Evolutionary conservation across 345 rosid species (phyloP).

Genomic region (Camelina hispida): DNA sequence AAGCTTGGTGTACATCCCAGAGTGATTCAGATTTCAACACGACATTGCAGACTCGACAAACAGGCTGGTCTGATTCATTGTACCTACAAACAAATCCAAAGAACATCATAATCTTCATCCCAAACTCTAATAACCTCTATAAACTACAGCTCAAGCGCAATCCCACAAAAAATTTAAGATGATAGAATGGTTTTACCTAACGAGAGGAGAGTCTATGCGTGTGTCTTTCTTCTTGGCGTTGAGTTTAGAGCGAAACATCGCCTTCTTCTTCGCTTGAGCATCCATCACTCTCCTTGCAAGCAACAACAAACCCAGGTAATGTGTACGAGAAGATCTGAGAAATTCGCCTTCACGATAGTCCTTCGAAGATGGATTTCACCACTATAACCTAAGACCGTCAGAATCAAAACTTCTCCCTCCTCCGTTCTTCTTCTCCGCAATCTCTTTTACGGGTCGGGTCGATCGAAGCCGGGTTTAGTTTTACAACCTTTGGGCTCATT

Average conservation of each 20-base stretch:
- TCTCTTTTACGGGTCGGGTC: constrained; percentile 25
- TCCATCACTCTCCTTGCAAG: constrained; percentile 55
- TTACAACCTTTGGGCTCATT: neutral
- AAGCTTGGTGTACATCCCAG: constrained; percentile 98
- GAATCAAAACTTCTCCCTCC: neutral
- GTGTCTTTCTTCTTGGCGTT: constrained; percentile 82
- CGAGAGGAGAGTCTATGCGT: constrained; percentile 89
- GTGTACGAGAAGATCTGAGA: neutral
- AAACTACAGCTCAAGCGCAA: neutral
- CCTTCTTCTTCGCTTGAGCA: constrained; percentile 78
- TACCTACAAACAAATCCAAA: constrained; percentile 55
- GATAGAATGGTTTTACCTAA: constrained; percentile 53
- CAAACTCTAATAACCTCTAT: neutral
- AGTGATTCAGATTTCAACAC: constrained; percentile 80
- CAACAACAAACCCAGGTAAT: neutral
- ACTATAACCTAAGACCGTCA: constrained; percentile 1
- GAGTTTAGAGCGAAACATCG: constrained; percentile 81
- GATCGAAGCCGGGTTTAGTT: neutral
- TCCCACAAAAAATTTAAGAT: neutral
- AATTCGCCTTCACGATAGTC: neutral
- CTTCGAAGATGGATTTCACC: neutral
- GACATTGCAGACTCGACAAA: constrained; percentile 81
- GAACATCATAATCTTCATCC: neutral
- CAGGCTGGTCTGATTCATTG: constrained; percentile 85
- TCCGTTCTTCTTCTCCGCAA: constrained; percentile 21